A percentile compares a stretch with the other conserved stretches of the same genome.
Evolutionary conservation across 176 grass and related monocot species (phyloP).

Genomic region (Typha latifolia): DNA sequence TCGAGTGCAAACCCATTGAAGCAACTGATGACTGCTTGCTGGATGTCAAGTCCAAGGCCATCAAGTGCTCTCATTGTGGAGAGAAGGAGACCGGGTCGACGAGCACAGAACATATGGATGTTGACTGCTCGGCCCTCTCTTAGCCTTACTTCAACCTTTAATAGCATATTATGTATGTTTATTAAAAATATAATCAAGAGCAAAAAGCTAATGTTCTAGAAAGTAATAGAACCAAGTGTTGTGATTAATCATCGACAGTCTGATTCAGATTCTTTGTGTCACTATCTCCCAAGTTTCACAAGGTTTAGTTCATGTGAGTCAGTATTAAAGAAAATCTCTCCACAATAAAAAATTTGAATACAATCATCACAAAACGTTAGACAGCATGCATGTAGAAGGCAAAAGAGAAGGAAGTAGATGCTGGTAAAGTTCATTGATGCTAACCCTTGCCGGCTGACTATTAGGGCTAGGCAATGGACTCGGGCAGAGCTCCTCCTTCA

Average conservation of each 20-base stretch:
- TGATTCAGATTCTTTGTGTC: too few species aligned
- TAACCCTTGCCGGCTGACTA: slow-evolving; percentile 65
- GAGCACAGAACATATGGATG: slow-evolving; percentile 93
- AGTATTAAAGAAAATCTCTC: too few species aligned
- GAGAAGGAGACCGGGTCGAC: slow-evolving; percentile 72
- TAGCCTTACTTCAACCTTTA: slow-evolving; percentile 81
- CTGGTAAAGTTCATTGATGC: slow-evolving; percentile 2
- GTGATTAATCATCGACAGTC: too few species aligned
- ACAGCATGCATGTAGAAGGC: neutral
- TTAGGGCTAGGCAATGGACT: slow-evolving; percentile 67
- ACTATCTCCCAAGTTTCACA: too few species aligned
- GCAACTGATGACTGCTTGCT: slow-evolving; percentile 93
- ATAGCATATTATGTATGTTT: neutral
- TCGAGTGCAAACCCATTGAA: slow-evolving; percentile 93
- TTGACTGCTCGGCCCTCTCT: slow-evolving; percentile 80
- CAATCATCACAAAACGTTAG: too few species aligned
- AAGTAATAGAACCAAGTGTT: too few species aligned
- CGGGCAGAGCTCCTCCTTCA: slow-evolving; percentile 80
- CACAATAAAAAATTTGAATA: too few species aligned
- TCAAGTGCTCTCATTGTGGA: slow-evolving; percentile 80
- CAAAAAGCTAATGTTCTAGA: too few species aligned
- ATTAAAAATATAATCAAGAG: too few species aligned
- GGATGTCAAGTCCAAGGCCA: slow-evolving; percentile 80
- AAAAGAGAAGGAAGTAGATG: neutral
- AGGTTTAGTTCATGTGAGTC: too few species aligned